Percentiles rank a stretch among this genome's conserved stretches.
Conservation (phyloP, 805 yeast genomes). For the Spathaspora passalidarum region DNA sequence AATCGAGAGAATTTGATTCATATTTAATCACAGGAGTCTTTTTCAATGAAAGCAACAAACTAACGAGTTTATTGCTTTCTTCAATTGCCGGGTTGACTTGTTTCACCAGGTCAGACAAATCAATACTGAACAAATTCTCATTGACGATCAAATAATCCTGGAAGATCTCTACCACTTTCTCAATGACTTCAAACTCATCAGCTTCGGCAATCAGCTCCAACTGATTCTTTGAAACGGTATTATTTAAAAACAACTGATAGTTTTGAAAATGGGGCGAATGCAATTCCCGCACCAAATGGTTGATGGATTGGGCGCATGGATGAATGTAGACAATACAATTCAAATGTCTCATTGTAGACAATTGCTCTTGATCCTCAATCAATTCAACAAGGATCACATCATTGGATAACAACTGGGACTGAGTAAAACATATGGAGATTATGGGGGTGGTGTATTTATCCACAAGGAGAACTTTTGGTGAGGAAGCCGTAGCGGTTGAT, state of each 20-base stretch:
- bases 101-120: slow-evolving; percentile 12
- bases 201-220: slow-evolving; percentile 86
- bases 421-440: slow-evolving; percentile 86
- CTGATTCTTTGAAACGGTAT: slow-evolving; percentile 69
- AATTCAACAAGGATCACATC: slow-evolving; percentile 81
- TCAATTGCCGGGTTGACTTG: slow-evolving; percentile 27
- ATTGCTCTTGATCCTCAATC: slow-evolving; percentile 58
- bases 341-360: slow-evolving; percentile 59
- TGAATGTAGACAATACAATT: slow-evolving; percentile 76
- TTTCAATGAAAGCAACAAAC: slow-evolving; percentile 68
- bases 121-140: slow-evolving; percentile 52
- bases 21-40: slow-evolving; percentile 75
- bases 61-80: slow-evolving; percentile 40
- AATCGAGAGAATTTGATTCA: slow-evolving; percentile 68
- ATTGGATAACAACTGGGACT: slow-evolving; percentile 73
- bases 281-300: slow-evolving; percentile 61
- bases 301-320: slow-evolving; percentile 66
- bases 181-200: slow-evolving; percentile 80
- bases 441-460: slow-evolving; percentile 80
- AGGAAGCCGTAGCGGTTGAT: not conserved
- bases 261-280: slow-evolving; percentile 73
- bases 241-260: slow-evolving; percentile 78
- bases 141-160: slow-evolving; percentile 79
- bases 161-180: slow-evolving; percentile 76
- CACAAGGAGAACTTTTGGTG: slow-evolving; percentile 61